Evolutionary conservation across 2,329 filamentous ascomycete species (phyloP).

Genomic region (Aureobasidium sp.): DNA sequence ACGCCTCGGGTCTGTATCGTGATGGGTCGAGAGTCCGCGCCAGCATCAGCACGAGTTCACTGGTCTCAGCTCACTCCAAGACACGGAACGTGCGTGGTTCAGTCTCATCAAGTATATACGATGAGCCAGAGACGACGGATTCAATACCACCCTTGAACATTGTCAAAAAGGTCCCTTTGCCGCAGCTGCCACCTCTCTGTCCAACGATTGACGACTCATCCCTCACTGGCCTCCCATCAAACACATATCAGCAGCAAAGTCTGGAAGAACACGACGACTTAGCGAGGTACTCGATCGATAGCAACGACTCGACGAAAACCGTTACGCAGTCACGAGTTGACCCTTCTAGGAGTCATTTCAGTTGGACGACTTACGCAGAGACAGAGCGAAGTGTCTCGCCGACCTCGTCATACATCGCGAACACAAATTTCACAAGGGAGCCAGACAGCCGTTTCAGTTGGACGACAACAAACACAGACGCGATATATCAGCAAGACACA

Average conservation of each 20-base stretch:
- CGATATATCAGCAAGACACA: slow-evolving; percentile 32
- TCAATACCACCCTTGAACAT: slow-evolving; percentile 14
- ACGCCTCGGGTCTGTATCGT: neutral
- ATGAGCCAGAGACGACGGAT: neutral
- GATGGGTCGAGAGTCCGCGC: neutral
- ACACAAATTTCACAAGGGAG: slow-evolving; percentile 16
- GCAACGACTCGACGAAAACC: slow-evolving; percentile 1
- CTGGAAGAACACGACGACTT: neutral
- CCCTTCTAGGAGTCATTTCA: slow-evolving; percentile 22
- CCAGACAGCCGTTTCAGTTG: slow-evolving; percentile 32
- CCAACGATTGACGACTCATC: neutral
- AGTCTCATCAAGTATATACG: neutral
- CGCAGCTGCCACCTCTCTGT: neutral
- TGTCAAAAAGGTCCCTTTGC: slow-evolving; percentile 4
- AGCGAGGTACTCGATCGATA: slow-evolving; percentile 6
- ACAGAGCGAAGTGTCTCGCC: slow-evolving; percentile 15
- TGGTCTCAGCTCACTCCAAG: neutral
- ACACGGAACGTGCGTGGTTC: slow-evolving; percentile 3
- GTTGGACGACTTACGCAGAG: slow-evolving; percentile 26
- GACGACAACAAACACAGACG: slow-evolving; percentile 32
- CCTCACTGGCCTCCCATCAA: neutral
- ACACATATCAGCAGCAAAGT: neutral
- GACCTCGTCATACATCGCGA: neutral
- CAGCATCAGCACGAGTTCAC: neutral
- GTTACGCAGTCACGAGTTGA: neutral